These are phyloP conservation scores for Leptodontidium sp. DNA, from an alignment of 2,329 filamentous ascomycete genomes.

Conservation along the genomic window DNA sequence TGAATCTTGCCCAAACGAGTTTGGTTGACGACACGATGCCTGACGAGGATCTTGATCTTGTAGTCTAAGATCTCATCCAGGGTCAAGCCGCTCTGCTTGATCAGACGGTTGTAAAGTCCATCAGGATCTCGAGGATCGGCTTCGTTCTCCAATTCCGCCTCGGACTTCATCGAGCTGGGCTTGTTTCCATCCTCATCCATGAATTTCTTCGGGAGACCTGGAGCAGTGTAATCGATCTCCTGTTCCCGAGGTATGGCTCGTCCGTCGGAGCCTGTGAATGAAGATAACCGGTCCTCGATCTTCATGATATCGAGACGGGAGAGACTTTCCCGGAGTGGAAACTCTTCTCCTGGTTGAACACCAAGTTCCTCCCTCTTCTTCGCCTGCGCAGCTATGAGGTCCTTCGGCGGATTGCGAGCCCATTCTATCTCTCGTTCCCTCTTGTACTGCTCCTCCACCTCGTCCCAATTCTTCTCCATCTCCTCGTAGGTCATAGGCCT, in stretches of 20 bases:
- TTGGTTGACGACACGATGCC: constrained; percentile 84
- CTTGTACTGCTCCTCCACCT: constrained; percentile 31
- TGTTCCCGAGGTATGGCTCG: constrained; percentile 32
- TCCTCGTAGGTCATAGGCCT: constrained; percentile 69
- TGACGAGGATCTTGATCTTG: constrained; percentile 75
- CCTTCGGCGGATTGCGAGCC: constrained; percentile 12
- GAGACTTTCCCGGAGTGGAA: constrained; percentile 14
- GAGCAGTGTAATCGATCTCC: constrained; percentile 35
- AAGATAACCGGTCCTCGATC: constrained; percentile 35
- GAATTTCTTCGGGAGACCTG: constrained; percentile 40
- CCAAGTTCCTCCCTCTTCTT: not conserved
- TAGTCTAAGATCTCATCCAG: constrained; percentile 62
- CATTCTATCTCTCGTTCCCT: constrained; percentile 29
- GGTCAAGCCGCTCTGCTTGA: constrained; percentile 62
- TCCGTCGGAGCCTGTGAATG: constrained; percentile 39
- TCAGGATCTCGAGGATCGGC: constrained; percentile 46
- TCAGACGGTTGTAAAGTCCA: constrained; percentile 44
- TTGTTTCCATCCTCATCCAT: constrained; percentile 24
- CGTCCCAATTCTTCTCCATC: constrained; percentile 59
- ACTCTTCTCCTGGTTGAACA: constrained; percentile 6
- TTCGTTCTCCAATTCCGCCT: constrained; percentile 30
- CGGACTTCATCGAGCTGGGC: constrained; percentile 22
- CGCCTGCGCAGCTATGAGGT: not conserved
- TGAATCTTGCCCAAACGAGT: constrained; percentile 94
- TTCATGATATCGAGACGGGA: constrained; percentile 38